Evolutionary conservation across 139 green algal species (phyloP).

Genomic region (Coelastrella sp.): DNA sequence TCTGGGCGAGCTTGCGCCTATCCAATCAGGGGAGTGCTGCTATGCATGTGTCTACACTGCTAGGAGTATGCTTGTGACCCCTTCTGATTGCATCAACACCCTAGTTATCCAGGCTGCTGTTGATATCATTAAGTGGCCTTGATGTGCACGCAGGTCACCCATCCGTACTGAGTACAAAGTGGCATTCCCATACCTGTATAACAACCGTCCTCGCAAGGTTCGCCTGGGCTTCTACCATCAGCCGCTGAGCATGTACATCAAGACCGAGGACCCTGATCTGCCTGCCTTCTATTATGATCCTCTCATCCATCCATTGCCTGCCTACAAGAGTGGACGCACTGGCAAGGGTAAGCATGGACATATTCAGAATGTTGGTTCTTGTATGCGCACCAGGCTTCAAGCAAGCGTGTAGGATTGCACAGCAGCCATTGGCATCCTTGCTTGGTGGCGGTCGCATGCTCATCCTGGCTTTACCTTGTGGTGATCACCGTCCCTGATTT

Average conservation of each 20-base stretch:
- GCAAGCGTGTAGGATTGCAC: too few relatives aligned
- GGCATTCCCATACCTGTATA: constrained; percentile 99
- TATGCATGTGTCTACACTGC: too few relatives aligned
- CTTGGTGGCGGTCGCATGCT: not conserved
- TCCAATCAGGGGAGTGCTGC: too few relatives aligned
- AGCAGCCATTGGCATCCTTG: too few relatives aligned
- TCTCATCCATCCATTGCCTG: constrained; percentile 98
- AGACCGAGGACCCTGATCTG: constrained; percentile 98
- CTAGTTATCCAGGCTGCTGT: too few relatives aligned
- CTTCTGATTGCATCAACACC: too few relatives aligned
- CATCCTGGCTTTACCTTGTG: not conserved
- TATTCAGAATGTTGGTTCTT: too few relatives aligned
- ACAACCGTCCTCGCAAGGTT: constrained; percentile 97
- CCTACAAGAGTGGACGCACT: constrained; percentile 75
- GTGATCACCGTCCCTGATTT: not conserved
- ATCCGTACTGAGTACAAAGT: constrained; percentile 86
- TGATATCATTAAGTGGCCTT: too few relatives aligned
- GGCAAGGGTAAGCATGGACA: constrained; percentile 34
- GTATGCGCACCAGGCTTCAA: too few relatives aligned
- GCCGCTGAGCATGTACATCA: constrained; percentile 99
- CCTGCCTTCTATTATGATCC: constrained; percentile 99
- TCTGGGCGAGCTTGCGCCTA: too few relatives aligned
- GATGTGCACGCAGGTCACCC: constrained; percentile 73
- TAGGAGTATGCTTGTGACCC: too few relatives aligned
- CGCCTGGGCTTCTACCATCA: constrained; percentile 91